Base-by-base conservation (phyloP, 2,329 filamentous ascomycete genomes). In the Samsoniella hepiali region DNA sequence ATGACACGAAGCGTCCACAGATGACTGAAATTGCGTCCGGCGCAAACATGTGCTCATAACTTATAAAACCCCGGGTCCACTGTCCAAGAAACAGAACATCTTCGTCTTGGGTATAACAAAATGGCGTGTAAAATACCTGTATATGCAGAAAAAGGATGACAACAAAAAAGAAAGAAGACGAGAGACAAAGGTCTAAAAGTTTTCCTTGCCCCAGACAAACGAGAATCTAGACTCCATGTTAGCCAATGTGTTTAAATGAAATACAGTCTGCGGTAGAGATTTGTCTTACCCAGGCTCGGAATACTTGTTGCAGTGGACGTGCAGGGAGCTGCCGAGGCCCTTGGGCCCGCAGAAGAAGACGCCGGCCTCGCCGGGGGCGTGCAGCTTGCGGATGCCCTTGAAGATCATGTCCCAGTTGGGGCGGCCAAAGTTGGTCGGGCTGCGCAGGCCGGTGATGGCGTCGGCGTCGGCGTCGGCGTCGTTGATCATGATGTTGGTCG, bases 331-430 rank as follows among this genome's bases (percentile, higher is more conserved):
- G 58, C 91, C 91, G 67, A 94, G 77, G 1, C 85, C 87, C 78
- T 94, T 94, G 40, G 91, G 91, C 0, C 91, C 91, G 73, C 91
- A 95, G 81, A 94, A 95, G 81, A 95, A 92, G 22, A 92, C 89
- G 69, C 89, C 89, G 2, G 87, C 88, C 76, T 91, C 89, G 54
- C 86, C 86, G 1, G 89, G 88, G 5, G 82, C 79, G 72, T 92
- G 89, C 67, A 95, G 85, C 77, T 93, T 93, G 71, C 91, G 82
- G 73, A 96, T 91, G 62, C 88, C 88, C 67, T 90, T 85, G 79
- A 95, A 95, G 70, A 96, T 91, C 85, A 91, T 91, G 73, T 95
- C 90, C 91, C 91, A 95, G 77, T 95, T 94, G 17, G 91, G 91
- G 31, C 91, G 82, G 61, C 91, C 91, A 73, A 95, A 93, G 79